Base-by-base conservation (phyloP, 495 filamentous ascomycete genomes). In the Niebla homalea region DNA sequence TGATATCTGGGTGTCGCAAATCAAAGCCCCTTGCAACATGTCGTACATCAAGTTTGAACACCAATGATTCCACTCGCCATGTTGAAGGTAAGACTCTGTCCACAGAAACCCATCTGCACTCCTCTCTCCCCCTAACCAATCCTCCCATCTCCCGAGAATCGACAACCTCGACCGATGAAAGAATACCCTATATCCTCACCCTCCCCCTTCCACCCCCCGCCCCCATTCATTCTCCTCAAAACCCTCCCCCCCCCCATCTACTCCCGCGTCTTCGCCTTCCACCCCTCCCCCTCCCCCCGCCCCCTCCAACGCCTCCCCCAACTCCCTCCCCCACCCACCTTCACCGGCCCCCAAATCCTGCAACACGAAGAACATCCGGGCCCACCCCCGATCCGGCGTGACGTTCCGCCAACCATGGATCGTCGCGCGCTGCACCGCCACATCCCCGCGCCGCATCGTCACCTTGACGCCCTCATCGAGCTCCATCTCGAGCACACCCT, bases 321-420 rank as follows among this genome's bases (percentile, higher is more conserved):
- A 52, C 59, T 55, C 50, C 58, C 55, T 50, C 7, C 62, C 70
- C 15, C 59, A 29, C 71, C 55, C 19, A 57, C 53, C 36, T 71
- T 18, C 29, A 54, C 48, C 61, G 15, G 51, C 57, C 26, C 29
- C 29, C 29, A 32, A 32, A 32, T 65, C 64, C 62, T 67, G 61
- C 56, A 78, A 48, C 8, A 78, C 71, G 63, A 77, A 81, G 44
- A 81, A 54, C 67, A 81, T 72, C 36, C 79, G 62, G 42, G 70
- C 74, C 79, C 76, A 80, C 55, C 73, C 65, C 14, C 62, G 72
- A 53, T 62, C 50, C 48, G 67, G 77, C 16, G 52, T 61, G 14
- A 32, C 29, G 58, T 86, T 87, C 10, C 69, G 69, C 79, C 78
- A 86, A 5, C 73, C 72, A 64, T 90, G 85, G 58, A 75, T 80